These are phyloP conservation scores for Vaccinium macrocarpon DNA, from an alignment of 148 eudicot genomes.

Conservation along the genomic window DNA sequence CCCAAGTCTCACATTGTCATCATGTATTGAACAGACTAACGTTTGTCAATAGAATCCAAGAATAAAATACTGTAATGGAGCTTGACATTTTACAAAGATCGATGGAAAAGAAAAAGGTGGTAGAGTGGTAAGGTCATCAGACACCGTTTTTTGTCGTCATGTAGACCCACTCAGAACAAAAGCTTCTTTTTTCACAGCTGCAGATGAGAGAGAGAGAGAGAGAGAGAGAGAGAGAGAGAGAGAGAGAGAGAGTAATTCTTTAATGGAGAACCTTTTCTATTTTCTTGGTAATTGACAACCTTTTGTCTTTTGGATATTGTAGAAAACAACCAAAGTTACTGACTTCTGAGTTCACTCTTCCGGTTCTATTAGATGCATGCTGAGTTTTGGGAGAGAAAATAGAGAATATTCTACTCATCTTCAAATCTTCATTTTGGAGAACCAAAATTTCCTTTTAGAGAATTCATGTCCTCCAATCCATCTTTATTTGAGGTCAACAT, in stretches of 20 bases:
- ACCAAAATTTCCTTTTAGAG: too few relatives aligned
- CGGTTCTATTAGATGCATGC: too few relatives aligned
- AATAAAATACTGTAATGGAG: not conserved
- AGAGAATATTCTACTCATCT: too few relatives aligned
- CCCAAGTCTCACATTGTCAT: constrained; percentile 66
- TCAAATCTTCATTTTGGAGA: too few relatives aligned
- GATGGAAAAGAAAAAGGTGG: constrained; percentile 16
- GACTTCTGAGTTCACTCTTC: too few relatives aligned
- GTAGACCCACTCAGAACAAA: constrained; percentile 21
- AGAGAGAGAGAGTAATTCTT: constrained; percentile 11
- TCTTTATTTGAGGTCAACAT: too few relatives aligned
- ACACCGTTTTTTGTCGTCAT: constrained; percentile 38
- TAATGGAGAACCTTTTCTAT: constrained; percentile 14
- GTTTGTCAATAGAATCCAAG: constrained; percentile 70
- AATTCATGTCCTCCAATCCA: too few relatives aligned
- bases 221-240: constrained; percentile 13
- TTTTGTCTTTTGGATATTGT: not conserved
- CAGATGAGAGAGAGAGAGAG: not conserved
- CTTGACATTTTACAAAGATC: constrained; percentile 40
- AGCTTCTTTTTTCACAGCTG: constrained; percentile 18
- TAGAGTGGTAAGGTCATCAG: constrained; percentile 23
- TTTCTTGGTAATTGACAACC: constrained; percentile 18
- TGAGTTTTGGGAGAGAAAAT: too few relatives aligned
- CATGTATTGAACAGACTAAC: constrained; percentile 40
- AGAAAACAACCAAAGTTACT: not conserved